Percentiles rank a stretch among this genome's conserved stretches.
These are phyloP conservation scores for Talaromyces amestolkiae DNA, from an alignment of 2,329 filamentous ascomycete species.

Conservation along the genomic window DNA sequence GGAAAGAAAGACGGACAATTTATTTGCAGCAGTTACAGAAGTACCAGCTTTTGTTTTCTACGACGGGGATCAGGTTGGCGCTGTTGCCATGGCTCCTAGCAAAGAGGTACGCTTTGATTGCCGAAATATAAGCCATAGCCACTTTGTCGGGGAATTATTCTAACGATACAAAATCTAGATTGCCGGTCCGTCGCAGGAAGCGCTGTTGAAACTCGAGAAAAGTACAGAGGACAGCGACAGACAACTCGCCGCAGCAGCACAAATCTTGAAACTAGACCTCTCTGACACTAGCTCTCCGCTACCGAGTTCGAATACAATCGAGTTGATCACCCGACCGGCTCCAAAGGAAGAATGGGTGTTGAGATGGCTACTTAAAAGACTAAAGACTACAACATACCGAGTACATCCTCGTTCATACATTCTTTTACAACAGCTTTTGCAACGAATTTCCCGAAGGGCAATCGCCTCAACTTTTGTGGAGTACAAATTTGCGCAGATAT, in stretches of 20 bases:
- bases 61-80: background rate
- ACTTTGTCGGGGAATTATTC: no score
- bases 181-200: constrained; percentile 43
- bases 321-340: constrained; percentile 25
- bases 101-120: constrained; percentile 1
- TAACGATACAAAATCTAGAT: constrained; percentile 26
- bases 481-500: constrained; percentile 62
- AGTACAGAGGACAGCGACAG: constrained; percentile 38
- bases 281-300: background rate
- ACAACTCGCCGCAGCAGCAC: constrained; percentile 44
- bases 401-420: constrained; percentile 48
- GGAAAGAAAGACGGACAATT: constrained; percentile 1
- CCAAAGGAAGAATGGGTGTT: constrained; percentile 64
- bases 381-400: constrained; percentile 49
- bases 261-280: constrained; percentile 43
- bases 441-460: constrained; percentile 67
- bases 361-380: constrained; percentile 63
- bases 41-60: background rate
- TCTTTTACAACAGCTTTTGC: constrained; percentile 63
- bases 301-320: background rate
- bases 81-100: constrained; percentile 14
- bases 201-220: constrained; percentile 46
- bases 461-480: constrained; percentile 70
- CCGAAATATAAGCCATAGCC: no score
- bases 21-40: background rate